Evolutionary conservation across 2,329 filamentous ascomycete species (phyloP).

Genomic region (Penicillium psychrosexuale): DNA sequence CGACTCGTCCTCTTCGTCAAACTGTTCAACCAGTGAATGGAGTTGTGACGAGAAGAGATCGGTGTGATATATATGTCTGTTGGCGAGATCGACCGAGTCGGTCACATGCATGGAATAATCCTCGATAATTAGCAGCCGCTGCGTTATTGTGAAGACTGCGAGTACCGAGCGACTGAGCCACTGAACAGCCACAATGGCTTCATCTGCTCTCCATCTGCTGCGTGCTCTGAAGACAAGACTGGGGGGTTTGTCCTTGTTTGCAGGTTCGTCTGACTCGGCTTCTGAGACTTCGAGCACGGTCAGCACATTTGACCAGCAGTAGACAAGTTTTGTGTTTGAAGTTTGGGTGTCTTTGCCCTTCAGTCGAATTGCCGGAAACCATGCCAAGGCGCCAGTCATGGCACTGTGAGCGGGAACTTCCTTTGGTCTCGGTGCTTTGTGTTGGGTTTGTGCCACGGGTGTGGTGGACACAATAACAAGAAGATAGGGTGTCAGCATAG

Average conservation of each 20-base stretch:
- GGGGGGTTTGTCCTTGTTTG: constrained; percentile 73
- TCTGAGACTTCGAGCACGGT: constrained; percentile 88
- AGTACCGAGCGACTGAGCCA: constrained; percentile 95
- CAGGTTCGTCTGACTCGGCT: constrained; percentile 52
- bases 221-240: constrained; percentile 75
- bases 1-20: constrained; percentile 80
- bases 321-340: constrained; percentile 78
- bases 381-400: constrained; percentile 89
- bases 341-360: constrained; percentile 69
- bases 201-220: constrained; percentile 88
- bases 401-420: constrained; percentile 86
- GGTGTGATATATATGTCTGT: constrained; percentile 87
- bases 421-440: constrained; percentile 87
- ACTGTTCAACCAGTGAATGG: constrained; percentile 76
- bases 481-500: constrained; percentile 92
- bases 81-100: constrained; percentile 86
- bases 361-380: constrained; percentile 94
- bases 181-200: constrained; percentile 92
- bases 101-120: constrained; percentile 86
- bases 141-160: constrained; percentile 87
- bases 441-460: constrained; percentile 90
- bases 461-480: constrained; percentile 97
- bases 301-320: constrained; percentile 98
- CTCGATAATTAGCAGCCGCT: constrained; percentile 87
- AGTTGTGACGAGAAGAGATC: constrained; percentile 89